Base-by-base conservation (phyloP, 2,329 filamentous ascomycete species). In the Trichoderma sp. region DNA sequence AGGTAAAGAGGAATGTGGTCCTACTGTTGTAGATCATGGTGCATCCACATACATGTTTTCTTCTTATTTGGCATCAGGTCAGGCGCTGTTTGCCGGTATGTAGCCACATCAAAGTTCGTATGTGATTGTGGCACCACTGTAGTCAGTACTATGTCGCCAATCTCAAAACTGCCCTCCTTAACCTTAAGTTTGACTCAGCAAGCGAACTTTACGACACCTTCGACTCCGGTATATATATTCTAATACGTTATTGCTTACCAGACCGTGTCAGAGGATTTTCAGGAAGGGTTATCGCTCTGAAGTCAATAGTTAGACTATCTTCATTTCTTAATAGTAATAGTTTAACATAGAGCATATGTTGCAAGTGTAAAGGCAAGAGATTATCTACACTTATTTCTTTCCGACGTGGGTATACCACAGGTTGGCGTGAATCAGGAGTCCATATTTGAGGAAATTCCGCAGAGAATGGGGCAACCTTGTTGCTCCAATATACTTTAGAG, bases 111-210 rank as follows among this genome's bases (percentile, higher is more conserved):
- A 69, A 42, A 1, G 58, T 48, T 17, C 71, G 52, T 6, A 71
- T 68, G 12, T 70, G 71, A 69, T 80, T 82, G 56, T 80, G 76
- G 81, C 78, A 4, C 81, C 81, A 70, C 83, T 81, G 8, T 78
- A 77, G 17, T 81, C 81, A 25, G 72, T 5, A 83, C 69, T 13
- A 84, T 73, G 52, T 79, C 78, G 1, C 77, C 81, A 1, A 68
- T 67, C 65, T 79, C 76, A 3, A 71, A 69, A 3, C 71, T 72
- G 1, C 79, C 78, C 67, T 83, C 80, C 4, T 69, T 67, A 6
- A 78, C 77, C 34, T 70, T 67, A 4, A 81, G 76, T 2, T 68
- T 67, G 2, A 79, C 77, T 1, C 73, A 72, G 13, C 71, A 67
- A 3, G n/a, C 13, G 6, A 27, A 64, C 37, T 71, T 42, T 8